These are phyloP conservation scores for Aspergillus sp. DNA, from an alignment of 2,329 filamentous ascomycete species.

Conservation along the genomic window DNA sequence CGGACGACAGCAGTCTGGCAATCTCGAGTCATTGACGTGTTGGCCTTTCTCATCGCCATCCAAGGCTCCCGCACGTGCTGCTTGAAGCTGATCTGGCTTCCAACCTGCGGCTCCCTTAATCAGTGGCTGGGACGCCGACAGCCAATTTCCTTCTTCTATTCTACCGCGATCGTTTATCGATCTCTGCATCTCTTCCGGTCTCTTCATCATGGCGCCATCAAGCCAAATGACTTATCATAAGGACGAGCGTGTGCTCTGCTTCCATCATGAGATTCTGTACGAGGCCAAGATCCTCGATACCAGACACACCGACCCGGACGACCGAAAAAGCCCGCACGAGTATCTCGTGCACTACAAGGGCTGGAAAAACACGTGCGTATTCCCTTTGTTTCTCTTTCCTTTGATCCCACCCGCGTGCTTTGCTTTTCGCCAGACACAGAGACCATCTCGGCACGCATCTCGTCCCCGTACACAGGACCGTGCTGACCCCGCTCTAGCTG, in stretches of 20 bases:
- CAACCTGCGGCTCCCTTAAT: not conserved
- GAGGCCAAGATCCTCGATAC: slow-evolving; percentile 93
- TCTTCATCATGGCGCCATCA: slow-evolving; percentile 57
- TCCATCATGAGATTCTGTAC: slow-evolving; percentile 95
- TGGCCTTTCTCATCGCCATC: too few relatives aligned
- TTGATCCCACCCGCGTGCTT: not conserved
- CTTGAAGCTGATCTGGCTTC: not conserved
- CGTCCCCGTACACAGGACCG: not conserved
- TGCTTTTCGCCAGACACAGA: too few relatives aligned
- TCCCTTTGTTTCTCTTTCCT: slow-evolving; percentile 8
- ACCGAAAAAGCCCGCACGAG: slow-evolving; percentile 72
- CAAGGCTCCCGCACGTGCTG: slow-evolving; percentile 2
- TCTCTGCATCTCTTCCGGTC: not conserved
- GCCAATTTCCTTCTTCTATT: not conserved
- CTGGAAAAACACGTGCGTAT: slow-evolving; percentile 90
- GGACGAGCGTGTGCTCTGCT: slow-evolving; percentile 93
- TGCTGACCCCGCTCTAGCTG: slow-evolving; percentile 55
- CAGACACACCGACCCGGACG: slow-evolving; percentile 58
- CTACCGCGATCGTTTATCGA: not conserved
- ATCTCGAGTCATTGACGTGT: too few relatives aligned
- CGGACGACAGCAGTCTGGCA: too few relatives aligned
- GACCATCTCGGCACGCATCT: too few relatives aligned
- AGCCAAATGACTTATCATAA: slow-evolving; percentile 58
- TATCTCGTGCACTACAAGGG: slow-evolving; percentile 99
- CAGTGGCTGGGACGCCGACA: not conserved